Evolutionary conservation across 2,329 filamentous ascomycete species (phyloP).

Genomic region (Aspergillus pseudoviridinutans): DNA sequence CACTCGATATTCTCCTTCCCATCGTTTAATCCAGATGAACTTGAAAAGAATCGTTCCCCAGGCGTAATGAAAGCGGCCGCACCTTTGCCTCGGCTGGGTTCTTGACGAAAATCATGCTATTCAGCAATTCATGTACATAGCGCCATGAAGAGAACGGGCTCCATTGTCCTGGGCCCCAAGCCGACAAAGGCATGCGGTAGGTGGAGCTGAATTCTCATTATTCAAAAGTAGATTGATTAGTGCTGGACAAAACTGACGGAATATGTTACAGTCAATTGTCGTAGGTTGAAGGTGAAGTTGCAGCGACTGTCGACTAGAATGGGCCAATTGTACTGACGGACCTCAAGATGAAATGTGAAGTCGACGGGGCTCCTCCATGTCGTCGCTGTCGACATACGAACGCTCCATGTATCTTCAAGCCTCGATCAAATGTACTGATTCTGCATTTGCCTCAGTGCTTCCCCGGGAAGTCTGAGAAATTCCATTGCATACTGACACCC

Average conservation of each 20-base stretch:
- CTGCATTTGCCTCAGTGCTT: not conserved
- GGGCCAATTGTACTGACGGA: conserved; percentile 2
- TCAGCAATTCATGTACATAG: not conserved
- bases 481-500: not conserved
- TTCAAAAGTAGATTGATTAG: not conserved
- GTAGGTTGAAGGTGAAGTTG: conserved; percentile 23
- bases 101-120: not conserved
- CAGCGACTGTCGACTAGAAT: not conserved
- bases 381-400: conserved; percentile 24
- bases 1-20: not conserved
- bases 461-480: not conserved
- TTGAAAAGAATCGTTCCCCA: not conserved
- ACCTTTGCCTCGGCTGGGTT: not conserved
- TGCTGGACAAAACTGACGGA: not conserved
- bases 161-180: conserved; percentile 20
- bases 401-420: conserved; percentile 23
- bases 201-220: conserved; percentile 2
- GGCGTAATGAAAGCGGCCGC: not conserved
- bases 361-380: conserved; percentile 25
- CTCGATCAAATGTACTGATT: conserved; percentile 25
- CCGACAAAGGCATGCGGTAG: conserved; percentile 31
- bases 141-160: conserved; percentile 18
- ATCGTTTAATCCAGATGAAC: not conserved
- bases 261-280: conserved; percentile 25
- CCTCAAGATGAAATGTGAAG: conserved; percentile 28